A percentile compares a stretch with the other conserved stretches of the same genome.
These are phyloP conservation scores for Astrephomene gubernaculifera DNA, from an alignment of 139 green algal species.

Conservation along the genomic window DNA sequence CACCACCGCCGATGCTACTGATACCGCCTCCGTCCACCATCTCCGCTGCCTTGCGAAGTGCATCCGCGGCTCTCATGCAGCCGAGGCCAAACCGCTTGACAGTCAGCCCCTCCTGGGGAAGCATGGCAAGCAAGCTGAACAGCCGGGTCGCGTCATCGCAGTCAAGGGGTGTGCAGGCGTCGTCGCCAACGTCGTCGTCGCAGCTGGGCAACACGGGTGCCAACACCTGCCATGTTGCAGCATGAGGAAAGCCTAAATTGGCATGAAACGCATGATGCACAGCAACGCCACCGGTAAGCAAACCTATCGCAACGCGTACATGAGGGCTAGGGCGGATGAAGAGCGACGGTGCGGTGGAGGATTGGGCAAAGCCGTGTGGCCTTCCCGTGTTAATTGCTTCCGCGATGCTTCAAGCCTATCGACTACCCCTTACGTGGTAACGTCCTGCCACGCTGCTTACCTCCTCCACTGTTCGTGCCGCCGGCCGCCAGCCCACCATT, in stretches of 20 bases:
- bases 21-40: no score
- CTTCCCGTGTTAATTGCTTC: neutral
- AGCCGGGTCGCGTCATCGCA: neutral
- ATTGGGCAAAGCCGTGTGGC: neutral
- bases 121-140: neutral
- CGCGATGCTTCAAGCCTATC: neutral
- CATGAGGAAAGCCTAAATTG: neutral
- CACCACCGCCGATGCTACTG: neutral
- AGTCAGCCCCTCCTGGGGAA: neutral
- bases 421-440: neutral
- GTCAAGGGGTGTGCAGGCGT: neutral
- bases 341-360: no score
- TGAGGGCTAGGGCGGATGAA: no score
- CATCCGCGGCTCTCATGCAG: neutral
- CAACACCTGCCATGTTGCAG: neutral
- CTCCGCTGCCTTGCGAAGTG: neutral
- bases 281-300: no score
- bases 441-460: neutral
- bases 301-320: no score
- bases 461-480: neutral
- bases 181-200: no score
- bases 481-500: conserved; percentile 24
- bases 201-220: neutral
- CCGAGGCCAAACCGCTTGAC: conserved; percentile 15
- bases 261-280: neutral